Evolutionary conservation across 768 basidiomycete genomes (phyloP).

Genomic region (Lactarius vividus): DNA sequence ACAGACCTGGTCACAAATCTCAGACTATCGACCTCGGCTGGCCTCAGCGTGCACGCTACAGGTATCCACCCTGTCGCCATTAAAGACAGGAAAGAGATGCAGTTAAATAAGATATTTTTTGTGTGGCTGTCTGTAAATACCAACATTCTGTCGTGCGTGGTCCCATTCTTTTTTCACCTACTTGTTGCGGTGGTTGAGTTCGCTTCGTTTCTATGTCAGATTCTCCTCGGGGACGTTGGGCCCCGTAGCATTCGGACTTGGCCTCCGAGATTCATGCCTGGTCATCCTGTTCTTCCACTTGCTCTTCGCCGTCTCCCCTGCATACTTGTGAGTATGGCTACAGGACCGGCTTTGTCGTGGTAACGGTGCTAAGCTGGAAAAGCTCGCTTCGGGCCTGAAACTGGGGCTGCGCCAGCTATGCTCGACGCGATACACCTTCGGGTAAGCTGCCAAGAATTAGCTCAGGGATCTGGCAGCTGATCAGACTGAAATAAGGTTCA

Average conservation of each 20-base stretch:
- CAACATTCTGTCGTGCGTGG: constrained; percentile 40
- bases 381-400: constrained; percentile 71
- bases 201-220: constrained; percentile 28
- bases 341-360: not conserved
- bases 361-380: constrained; percentile 25
- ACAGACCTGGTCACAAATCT: too few species aligned
- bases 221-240: constrained; percentile 49
- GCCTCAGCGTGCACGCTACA: constrained; percentile 9
- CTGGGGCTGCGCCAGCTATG: constrained; percentile 83
- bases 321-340: constrained; percentile 40
- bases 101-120: constrained; percentile 42
- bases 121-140: constrained; percentile 42
- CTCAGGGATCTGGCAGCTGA: not conserved
- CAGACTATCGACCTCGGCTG: too few species aligned
- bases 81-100: constrained; percentile 37
- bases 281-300: constrained; percentile 48
- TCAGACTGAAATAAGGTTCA: constrained; percentile 42
- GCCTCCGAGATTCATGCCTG: constrained; percentile 45
- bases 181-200: too few species aligned
- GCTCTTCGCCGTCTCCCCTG: constrained; percentile 41
- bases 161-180: not conserved
- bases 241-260: constrained; percentile 43
- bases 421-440: constrained; percentile 59
- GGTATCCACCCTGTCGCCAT: constrained; percentile 38
- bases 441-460: constrained; percentile 37